Conservation (phyloP, 2,329 filamentous ascomycete genomes). For the Tolypocladium nubicola region DNA sequence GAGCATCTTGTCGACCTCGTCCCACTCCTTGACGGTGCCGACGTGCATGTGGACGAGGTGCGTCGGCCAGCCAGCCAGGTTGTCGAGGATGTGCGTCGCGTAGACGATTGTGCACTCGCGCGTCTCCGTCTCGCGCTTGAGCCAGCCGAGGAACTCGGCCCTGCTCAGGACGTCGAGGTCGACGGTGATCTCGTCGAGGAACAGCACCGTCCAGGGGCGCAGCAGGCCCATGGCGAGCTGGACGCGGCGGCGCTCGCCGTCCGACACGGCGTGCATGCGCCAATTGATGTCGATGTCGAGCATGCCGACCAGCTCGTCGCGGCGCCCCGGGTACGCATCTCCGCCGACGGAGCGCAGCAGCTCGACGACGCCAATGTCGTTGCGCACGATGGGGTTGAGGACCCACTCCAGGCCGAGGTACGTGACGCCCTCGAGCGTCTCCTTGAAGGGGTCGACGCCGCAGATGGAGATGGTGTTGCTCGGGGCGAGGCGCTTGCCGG, state of each 20-base stretch:
- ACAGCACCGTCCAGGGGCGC: slow-evolving; percentile 79
- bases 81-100: slow-evolving; percentile 94
- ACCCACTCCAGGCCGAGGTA: slow-evolving; percentile 98
- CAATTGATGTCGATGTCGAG: slow-evolving; percentile 86
- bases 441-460: slow-evolving; percentile 84
- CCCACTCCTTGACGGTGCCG: slow-evolving; percentile 81
- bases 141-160: slow-evolving; percentile 73
- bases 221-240: slow-evolving; percentile 94
- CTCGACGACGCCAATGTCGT: slow-evolving; percentile 84
- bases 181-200: slow-evolving; percentile 95
- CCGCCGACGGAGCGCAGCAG: slow-evolving; percentile 80
- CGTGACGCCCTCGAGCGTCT: slow-evolving; percentile 83
- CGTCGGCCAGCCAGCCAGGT: slow-evolving; percentile 87
- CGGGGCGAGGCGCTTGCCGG: slow-evolving; percentile 88
- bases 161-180: slow-evolving; percentile 84
- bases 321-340: slow-evolving; percentile 66
- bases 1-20: slow-evolving; percentile 60
- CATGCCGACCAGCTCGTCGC: slow-evolving; percentile 78
- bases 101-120: slow-evolving; percentile 89
- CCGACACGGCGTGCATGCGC: slow-evolving; percentile 93
- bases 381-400: slow-evolving; percentile 89
- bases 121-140: slow-evolving; percentile 76
- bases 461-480: slow-evolving; percentile 62
- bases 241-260: slow-evolving; percentile 83
- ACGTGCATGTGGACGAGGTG: slow-evolving; percentile 94